Conservation (phyloP, 2,329 filamentous ascomycete genomes). For the Leptographium wingfieldii region DNA sequence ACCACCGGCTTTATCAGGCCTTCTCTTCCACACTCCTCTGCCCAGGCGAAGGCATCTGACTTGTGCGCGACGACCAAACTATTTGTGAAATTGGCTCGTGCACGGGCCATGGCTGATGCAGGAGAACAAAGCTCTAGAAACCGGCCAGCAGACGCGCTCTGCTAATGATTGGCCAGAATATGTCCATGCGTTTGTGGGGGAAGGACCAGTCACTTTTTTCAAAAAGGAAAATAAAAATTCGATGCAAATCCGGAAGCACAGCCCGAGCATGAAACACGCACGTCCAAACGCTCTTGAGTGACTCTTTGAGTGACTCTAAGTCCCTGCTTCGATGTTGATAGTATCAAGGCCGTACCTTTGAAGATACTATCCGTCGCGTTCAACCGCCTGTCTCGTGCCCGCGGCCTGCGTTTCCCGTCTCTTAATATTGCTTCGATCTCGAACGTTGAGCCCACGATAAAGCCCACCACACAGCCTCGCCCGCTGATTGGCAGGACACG, state of each 20-base stretch:
- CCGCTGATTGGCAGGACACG: neutral
- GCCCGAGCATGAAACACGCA: neutral
- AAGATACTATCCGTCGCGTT: neutral
- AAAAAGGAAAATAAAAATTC: neutral
- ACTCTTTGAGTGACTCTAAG: too few relatives aligned
- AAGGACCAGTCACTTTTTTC: neutral
- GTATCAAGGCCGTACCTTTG: neutral
- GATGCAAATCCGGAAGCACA: neutral
- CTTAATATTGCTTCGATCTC: neutral
- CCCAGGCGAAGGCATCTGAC: neutral
- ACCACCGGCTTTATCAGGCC: neutral
- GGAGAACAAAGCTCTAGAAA: constrained; percentile 5
- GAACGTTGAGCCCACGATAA: neutral
- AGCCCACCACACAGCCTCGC: neutral
- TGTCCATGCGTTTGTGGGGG: constrained; percentile 4
- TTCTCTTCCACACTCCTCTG: neutral
- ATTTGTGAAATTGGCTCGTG: neutral
- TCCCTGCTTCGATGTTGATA: too few relatives aligned
- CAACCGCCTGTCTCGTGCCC: neutral
- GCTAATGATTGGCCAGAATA: constrained; percentile 4
- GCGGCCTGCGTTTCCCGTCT: neutral
- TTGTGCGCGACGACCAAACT: neutral
- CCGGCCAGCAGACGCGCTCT: neutral
- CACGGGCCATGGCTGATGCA: constrained; percentile 7
- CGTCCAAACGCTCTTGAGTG: too few relatives aligned